Conservation (phyloP, 345 rosid genomes). For the Raphanus raphanistrum region DNA sequence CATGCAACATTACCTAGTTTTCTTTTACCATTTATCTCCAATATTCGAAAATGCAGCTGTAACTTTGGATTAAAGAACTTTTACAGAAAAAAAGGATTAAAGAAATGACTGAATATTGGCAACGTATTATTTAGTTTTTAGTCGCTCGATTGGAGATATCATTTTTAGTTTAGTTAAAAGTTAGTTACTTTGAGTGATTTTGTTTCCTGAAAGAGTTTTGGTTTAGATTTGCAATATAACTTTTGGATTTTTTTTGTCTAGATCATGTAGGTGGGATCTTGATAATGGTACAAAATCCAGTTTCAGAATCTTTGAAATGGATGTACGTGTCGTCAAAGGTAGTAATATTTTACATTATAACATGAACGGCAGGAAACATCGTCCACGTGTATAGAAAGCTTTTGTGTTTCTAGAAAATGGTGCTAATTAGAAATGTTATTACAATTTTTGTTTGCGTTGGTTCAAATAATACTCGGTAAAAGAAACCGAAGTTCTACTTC, state of each 20-base stretch:
- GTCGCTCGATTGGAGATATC: not conserved
- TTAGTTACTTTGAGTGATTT: not conserved
- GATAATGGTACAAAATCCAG: slow-evolving; percentile 10
- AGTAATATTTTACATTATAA: not conserved
- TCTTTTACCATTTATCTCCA: not conserved
- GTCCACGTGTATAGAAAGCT: slow-evolving; percentile 28
- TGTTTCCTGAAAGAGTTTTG: not conserved
- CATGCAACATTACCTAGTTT: not conserved
- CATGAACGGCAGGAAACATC: slow-evolving; percentile 27
- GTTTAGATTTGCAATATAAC: not conserved
- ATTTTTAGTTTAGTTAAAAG: not conserved
- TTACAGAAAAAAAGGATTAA: not conserved
- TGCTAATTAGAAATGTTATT: not conserved
- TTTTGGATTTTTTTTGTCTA: not conserved
- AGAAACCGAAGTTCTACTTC: not conserved
- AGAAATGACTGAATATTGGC: not conserved
- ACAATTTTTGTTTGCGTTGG: not conserved
- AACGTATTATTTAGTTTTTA: not conserved
- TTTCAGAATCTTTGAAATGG: slow-evolving; percentile 29
- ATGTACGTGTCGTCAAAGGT: slow-evolving; percentile 25
- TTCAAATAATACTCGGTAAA: not conserved
- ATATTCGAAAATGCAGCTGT: not conserved
- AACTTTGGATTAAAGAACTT: not conserved
- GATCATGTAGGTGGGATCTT: slow-evolving; percentile 34
- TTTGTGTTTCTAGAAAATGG: slow-evolving; percentile 18